Evolutionary conservation across 2,329 filamentous ascomycete species (phyloP).

Genomic region (Beauveria pseudobassiana): DNA sequence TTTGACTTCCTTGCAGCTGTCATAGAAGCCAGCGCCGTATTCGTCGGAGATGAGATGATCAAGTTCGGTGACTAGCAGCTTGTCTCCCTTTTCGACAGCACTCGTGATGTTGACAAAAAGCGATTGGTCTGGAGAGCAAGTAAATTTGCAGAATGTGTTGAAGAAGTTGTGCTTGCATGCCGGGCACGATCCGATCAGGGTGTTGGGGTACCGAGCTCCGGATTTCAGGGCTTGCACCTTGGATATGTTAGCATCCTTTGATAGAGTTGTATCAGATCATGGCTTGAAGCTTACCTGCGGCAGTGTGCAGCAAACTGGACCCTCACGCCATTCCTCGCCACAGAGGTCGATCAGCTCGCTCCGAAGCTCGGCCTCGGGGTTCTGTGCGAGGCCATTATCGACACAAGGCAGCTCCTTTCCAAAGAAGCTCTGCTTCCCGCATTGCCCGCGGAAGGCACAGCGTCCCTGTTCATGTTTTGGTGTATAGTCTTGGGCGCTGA

Average conservation of each 20-base stretch:
- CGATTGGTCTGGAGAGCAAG: conserved; percentile 94
- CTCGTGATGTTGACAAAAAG: conserved; percentile 89
- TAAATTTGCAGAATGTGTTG: conserved; percentile 97
- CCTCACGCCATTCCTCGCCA: conserved; percentile 76
- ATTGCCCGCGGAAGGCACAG: conserved; percentile 86
- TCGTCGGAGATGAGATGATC: conserved; percentile 81
- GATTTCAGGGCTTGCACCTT: conserved; percentile 72
- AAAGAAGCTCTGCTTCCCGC: conserved; percentile 85
- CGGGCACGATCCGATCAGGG: conserved; percentile 86
- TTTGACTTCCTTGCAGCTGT: conserved; percentile 98
- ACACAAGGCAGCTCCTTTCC: conserved; percentile 84
- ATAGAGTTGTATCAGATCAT: neutral
- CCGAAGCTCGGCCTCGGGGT: conserved; percentile 64
- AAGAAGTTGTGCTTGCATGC: conserved; percentile 98
- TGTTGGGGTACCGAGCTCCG: conserved; percentile 80
- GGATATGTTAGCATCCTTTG: neutral
- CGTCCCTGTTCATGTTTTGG: conserved; percentile 76
- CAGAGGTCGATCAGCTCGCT: conserved; percentile 78
- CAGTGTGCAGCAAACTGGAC: conserved; percentile 75
- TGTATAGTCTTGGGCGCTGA: conserved; percentile 29
- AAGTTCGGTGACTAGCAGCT: conserved; percentile 68
- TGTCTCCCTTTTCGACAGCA: conserved; percentile 53
- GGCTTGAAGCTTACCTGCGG: conserved; percentile 54
- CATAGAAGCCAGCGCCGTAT: conserved; percentile 82
- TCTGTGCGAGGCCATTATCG: conserved; percentile 75